These are phyloP conservation scores for Radiomyces spectabilis DNA, from an alignment of 192 early-diverging fungal species.

Conservation along the genomic window DNA sequence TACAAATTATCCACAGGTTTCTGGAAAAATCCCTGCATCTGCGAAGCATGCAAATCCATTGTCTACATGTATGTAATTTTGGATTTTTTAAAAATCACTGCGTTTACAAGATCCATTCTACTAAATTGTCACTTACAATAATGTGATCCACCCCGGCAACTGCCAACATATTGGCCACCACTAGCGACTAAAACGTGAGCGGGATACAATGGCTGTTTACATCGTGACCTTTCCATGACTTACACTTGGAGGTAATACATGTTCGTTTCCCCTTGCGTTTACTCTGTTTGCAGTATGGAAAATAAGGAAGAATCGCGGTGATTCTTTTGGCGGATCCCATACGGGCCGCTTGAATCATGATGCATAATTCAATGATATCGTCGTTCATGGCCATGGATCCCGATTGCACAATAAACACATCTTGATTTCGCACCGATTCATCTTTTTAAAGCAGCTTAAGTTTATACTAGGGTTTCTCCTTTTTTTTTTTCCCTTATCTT, in stretches of 20 bases:
- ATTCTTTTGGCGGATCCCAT: slow-evolving; percentile 89
- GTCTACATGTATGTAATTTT: slow-evolving; percentile 37
- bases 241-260: slow-evolving; percentile 84
- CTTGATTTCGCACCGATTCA: slow-evolving; percentile 94
- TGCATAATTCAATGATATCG: slow-evolving; percentile 94
- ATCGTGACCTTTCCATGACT: neutral
- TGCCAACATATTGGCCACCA: slow-evolving; percentile 95
- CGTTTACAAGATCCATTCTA: neutral
- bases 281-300: slow-evolving; percentile 91
- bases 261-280: slow-evolving; percentile 96
- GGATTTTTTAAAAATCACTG: neutral
- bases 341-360: slow-evolving; percentile 97
- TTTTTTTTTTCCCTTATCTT: neutral
- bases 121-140: slow-evolving; percentile 40
- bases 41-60: slow-evolving; percentile 95
- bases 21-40: slow-evolving; percentile 84
- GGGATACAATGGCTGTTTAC: neutral
- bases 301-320: slow-evolving; percentile 95
- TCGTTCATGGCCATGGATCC: slow-evolving; percentile 96
- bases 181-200: slow-evolving; percentile 4
- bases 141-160: slow-evolving; percentile 83
- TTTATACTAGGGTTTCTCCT: neutral
- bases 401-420: slow-evolving; percentile 96
- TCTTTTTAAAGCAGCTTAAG: slow-evolving; percentile 43
- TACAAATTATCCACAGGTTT: slow-evolving; percentile 94